phyloP scores from a whole-genome alignment of 1,284 basidiomycete species.

The Wolfiporia cocos region DNA sequence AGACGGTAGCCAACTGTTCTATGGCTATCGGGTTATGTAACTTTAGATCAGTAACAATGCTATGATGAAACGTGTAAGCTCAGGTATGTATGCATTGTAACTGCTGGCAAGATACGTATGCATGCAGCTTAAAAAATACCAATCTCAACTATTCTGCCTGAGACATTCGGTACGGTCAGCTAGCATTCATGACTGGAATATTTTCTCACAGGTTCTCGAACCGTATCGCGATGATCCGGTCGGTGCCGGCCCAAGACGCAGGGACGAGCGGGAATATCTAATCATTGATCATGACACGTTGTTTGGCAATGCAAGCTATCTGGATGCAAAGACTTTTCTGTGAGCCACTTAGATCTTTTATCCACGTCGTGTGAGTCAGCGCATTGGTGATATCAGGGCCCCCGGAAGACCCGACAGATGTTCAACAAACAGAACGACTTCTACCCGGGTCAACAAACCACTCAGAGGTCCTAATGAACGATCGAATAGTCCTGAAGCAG shows the following conservation, averaged over 20 bases:
- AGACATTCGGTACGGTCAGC: background rate
- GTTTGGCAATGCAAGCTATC: conserved; percentile 98
- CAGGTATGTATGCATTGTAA: no score
- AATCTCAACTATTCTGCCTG: background rate
- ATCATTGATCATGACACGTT: conserved; percentile 90
- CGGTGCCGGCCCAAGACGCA: background rate
- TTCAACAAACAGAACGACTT: no score
- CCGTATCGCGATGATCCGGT: background rate
- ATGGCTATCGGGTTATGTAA: no score
- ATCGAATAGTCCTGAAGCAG: no score
- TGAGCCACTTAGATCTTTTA: conserved; percentile 31
- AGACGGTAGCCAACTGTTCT: no score
- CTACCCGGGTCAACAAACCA: no score
- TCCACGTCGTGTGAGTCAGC: background rate
- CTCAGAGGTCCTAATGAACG: no score
- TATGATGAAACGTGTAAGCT: no score
- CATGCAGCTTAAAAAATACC: background rate
- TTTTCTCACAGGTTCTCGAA: background rate
- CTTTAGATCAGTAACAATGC: no score
- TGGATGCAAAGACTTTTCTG: conserved; percentile 96
- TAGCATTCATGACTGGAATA: background rate
- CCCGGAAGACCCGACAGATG: conserved; percentile 71
- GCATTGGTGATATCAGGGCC: conserved; percentile 23
- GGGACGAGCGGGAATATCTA: conserved; percentile 83
- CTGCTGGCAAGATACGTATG: no score